Evolutionary conservation across 108 stramenopile genomes (phyloP).

Genomic region (Nannochloropsis gaditana): DNA sequence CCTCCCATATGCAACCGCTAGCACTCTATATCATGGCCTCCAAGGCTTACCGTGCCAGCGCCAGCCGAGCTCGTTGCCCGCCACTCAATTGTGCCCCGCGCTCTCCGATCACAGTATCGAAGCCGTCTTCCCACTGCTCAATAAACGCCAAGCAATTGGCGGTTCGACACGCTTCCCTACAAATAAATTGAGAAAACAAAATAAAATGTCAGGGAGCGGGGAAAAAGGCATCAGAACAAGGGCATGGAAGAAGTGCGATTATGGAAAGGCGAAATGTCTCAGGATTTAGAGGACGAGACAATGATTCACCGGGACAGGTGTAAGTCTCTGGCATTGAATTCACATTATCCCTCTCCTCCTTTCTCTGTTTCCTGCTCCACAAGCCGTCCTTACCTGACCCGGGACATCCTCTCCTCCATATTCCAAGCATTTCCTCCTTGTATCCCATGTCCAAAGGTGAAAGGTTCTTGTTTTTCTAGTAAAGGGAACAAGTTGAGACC

Average conservation of each 20-base stretch:
- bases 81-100: slow-evolving; percentile 51
- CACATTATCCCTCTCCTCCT: too few relatives aligned
- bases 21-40: not conserved
- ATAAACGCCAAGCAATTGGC: slow-evolving; percentile 59
- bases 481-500: not conserved
- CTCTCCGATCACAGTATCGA: slow-evolving; percentile 62
- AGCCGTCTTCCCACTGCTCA: slow-evolving; percentile 68
- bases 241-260: not conserved
- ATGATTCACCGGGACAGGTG: too few relatives aligned
- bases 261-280: not conserved
- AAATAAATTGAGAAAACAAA: not conserved
- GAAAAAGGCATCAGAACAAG: not conserved
- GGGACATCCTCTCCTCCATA: not conserved
- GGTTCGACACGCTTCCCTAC: slow-evolving; percentile 48
- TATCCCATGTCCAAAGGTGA: not conserved
- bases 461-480: not conserved
- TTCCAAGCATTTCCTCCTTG: not conserved
- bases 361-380: not conserved
- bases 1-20: not conserved
- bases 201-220: not conserved
- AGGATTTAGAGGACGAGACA: not conserved
- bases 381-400: not conserved
- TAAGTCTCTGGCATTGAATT: too few relatives aligned
- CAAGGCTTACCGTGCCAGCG: slow-evolving; percentile 24
- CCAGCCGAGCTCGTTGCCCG: slow-evolving; percentile 52